Evolutionary conservation across 140 eudicot genomes (phyloP), one percentile per base, ranked within the genome.

Genomic region (Cichorium intybus): DNA sequence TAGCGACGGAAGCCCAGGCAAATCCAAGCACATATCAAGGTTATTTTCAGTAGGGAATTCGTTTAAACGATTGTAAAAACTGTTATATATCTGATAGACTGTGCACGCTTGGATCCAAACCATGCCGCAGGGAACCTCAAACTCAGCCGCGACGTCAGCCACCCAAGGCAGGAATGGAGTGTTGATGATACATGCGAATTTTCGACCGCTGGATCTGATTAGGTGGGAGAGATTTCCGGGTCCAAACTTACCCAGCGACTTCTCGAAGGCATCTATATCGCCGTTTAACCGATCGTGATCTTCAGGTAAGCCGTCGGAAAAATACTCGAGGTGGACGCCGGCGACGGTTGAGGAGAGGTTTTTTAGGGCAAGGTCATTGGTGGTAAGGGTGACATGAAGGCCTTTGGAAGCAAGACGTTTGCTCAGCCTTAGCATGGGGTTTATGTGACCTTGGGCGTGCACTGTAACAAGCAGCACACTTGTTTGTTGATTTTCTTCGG

Each of bases 81-180:
- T 26, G 41, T 76, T 55, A 23, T 60, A 76, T 29, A 76, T 24
- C 3, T 76, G 62, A 18, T 27, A 76, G 33, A 70, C 68, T 7
- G 77, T 34, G 57, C 77, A 70, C 1, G 81, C 77, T 26, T 76
- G 81, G 24, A 76, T 76, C 81, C 81, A 76, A 7, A 69, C 50
- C 81, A 76, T 50, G 73, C 77, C 72, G 15, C 81, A 76, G 1
- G 77, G 81, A 23, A 76, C 20, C 7, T 37, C 56, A 41, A 29
- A 61, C 56, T 55, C 68, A 2, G 67, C 59, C 22, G 81, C 77
- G 14, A 76, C 81, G 68, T 63, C 73, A 24, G 81, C 73, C 1
- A 48, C 81, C 81, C 81, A 76, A 7, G 81, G 68, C 1, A 76
- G 50, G 37, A 76, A 76, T 11, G 81, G 77, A 64, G 62, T 76